Conservation (phyloP, 805 yeast species). For the Clavispora phyllophila region DNA sequence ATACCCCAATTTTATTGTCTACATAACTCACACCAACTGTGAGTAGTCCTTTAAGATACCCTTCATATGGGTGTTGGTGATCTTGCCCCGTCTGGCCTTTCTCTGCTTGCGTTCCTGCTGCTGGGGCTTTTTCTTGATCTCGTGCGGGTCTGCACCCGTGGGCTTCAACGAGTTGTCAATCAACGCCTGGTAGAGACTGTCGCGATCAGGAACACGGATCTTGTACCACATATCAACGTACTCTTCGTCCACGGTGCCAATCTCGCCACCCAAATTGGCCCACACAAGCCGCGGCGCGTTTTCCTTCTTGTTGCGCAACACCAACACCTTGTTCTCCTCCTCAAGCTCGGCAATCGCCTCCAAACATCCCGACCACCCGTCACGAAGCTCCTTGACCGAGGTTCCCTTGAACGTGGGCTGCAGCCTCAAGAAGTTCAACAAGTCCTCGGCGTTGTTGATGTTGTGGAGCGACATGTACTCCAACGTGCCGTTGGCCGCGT, state of each 20-base stretch:
- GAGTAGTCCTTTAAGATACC: conserved; percentile 88
- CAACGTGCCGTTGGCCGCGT: conserved; percentile 56
- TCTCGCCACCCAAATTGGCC: conserved; percentile 77
- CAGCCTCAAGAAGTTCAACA: conserved; percentile 64
- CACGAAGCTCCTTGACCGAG: conserved; percentile 73
- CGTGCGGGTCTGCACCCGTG: conserved; percentile 95
- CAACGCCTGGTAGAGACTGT: conserved; percentile 73
- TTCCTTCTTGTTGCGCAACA: conserved; percentile 87
- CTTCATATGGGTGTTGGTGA: conserved; percentile 94
- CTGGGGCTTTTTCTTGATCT: conserved; percentile 62
- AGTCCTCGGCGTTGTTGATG: conserved; percentile 74
- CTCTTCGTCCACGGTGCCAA: conserved; percentile 70
- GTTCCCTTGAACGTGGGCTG: conserved; percentile 88
- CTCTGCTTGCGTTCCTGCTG: conserved; percentile 71
- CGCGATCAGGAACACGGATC: conserved; percentile 74
- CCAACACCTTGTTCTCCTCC: conserved; percentile 68
- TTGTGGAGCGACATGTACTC: conserved; percentile 88
- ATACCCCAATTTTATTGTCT: not conserved
- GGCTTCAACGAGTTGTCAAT: conserved; percentile 89
- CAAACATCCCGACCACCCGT: conserved; percentile 92
- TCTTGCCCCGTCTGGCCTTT: conserved; percentile 88
- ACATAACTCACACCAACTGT: conserved; percentile 23
- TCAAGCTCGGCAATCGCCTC: conserved; percentile 77
- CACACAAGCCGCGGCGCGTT: conserved; percentile 88
- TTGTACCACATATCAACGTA: conserved; percentile 78